Evolutionary conservation across 2,329 filamentous ascomycete species (phyloP), one percentile per base, ranked within the genome.

Genomic region (Talaromyces sp.): DNA sequence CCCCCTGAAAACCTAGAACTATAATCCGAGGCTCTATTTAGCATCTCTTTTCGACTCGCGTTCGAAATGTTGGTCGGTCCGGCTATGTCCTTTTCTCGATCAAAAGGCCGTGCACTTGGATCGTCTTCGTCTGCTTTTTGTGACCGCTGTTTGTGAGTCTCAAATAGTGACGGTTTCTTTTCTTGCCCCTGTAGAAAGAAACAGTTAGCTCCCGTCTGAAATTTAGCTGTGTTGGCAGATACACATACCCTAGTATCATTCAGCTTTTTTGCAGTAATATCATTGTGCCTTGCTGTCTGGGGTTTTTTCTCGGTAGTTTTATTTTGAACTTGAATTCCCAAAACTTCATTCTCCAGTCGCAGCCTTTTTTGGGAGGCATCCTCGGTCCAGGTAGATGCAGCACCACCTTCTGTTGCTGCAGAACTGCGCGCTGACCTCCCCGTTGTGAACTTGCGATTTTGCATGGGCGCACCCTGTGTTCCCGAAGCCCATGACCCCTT

Each of bases 21-120:
- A 76, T 96, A 96, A 68, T 91, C 88, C 18, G 87, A 85, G 6
- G 91, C 89, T 71, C 88, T 87, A 65, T 84, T 88, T 64, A 96
- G 72, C 78, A 96, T 78, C 67, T 96, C 89, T 69, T 84, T 85
- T 70, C 87, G 85, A 78, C 95, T 86, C 54, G 86, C 82, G 63
- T 87, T 79, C n/a, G 85, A 87, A 59, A 96, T 85, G 68, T 85
- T 85, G 28, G 85, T 83, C 5, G 88, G 88, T 5, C 89, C 78
- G 52, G 85, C 89, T 85, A 96, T 96, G 73, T 96, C 92, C 78
- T 96, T 96, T 74, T 96, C 90, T 65, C 87, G 83, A 77, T 96
- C 90, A 75, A 96, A 96, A 0, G 85, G 88, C 65, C 92, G 82
- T 77, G 90, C 89, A 74, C 91, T 96, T 1, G 92, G 92, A 72